phyloP scores from a whole-genome alignment of 306 rosid genomes.

The Quercus glauca region DNA sequence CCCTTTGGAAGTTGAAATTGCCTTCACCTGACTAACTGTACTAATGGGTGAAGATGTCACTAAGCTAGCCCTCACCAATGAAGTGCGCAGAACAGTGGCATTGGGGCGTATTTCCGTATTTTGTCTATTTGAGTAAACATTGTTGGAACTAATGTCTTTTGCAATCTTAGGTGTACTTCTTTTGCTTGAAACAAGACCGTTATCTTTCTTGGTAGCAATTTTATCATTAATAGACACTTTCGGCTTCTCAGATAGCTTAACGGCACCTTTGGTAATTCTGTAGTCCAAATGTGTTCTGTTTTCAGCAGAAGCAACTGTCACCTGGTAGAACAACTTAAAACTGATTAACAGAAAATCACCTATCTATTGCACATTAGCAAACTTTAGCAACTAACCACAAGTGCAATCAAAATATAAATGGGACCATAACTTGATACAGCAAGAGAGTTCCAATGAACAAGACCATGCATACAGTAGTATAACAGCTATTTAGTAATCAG shows the following conservation, averaged over 20 bases:
- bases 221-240: conserved; percentile 5
- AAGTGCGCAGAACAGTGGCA: conserved; percentile 10
- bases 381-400: background rate
- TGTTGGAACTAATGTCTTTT: background rate
- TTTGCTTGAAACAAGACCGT: conserved; percentile 10
- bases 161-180: background rate
- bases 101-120: conserved; percentile 1
- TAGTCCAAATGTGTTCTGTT: conserved; percentile 7
- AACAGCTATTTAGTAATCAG: background rate
- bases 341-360: background rate
- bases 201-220: conserved; percentile 4
- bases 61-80: conserved; percentile 11
- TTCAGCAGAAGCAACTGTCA: background rate
- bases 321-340: conserved; percentile 14
- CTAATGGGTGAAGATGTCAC: conserved; percentile 3
- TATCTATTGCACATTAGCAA: background rate
- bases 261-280: conserved; percentile 3
- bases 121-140: conserved; percentile 3
- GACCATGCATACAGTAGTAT: background rate
- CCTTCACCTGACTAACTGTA: conserved; percentile 5
- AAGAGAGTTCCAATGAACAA: background rate
- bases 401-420: background rate
- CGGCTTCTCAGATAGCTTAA: background rate
- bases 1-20: conserved; percentile 2
- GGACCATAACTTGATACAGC: background rate